Evolutionary conservation across 306 rosid species (phyloP).

Genomic region (Dicorynia guianensis): DNA sequence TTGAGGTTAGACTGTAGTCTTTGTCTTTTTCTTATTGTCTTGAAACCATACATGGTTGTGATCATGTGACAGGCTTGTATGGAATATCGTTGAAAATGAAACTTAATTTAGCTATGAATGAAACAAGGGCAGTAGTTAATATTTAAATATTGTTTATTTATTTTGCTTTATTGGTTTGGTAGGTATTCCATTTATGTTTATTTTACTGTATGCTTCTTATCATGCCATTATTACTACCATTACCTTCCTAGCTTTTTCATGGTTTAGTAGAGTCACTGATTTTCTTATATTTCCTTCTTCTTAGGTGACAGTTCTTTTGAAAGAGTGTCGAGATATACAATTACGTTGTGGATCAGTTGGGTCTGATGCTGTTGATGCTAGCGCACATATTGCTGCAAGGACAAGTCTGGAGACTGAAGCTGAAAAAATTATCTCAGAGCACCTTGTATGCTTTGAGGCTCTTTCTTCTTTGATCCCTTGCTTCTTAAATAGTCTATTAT

Average conservation of each 20-base stretch:
- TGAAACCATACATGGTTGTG: no score
- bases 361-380: constrained; percentile 49
- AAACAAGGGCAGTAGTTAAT: no score
- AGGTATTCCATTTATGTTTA: not conserved
- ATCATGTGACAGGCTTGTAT: no score
- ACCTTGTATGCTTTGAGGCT: constrained; percentile 66
- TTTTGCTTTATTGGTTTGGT: not conserved
- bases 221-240: not conserved
- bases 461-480: not conserved
- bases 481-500: not conserved
- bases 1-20: constrained; percentile 12
- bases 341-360: constrained; percentile 78
- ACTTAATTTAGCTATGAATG: no score
- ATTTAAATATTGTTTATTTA: not conserved
- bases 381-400: constrained; percentile 40
- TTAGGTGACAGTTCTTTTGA: constrained; percentile 89
- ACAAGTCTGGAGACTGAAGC: constrained; percentile 59
- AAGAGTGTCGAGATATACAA: constrained; percentile 95
- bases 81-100: no score
- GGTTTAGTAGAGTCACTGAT: not conserved
- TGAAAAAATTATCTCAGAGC: constrained; percentile 80
- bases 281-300: constrained; percentile 26
- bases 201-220: not conserved
- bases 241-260: not conserved
- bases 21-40: no score